Percentiles rank a stretch among this genome's conserved stretches.
Evolutionary conservation across 768 basidiomycete species (phyloP).

Genomic region (Leccinellum rugosiceps): DNA sequence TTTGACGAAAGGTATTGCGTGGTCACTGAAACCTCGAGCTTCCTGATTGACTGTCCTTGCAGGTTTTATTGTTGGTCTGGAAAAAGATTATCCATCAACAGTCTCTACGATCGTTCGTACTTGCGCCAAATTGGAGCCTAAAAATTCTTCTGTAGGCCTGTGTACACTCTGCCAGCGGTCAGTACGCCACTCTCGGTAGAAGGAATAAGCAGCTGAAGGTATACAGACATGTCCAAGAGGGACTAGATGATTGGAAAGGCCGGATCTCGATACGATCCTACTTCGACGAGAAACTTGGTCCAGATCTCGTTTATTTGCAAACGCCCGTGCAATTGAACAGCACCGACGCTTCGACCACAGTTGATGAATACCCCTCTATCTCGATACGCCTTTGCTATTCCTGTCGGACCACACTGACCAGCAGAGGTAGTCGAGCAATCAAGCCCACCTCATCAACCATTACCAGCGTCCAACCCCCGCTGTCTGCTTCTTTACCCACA

Average conservation of each 20-base stretch:
- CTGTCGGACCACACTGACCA: conserved; percentile 59
- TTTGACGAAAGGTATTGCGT: conserved; percentile 61
- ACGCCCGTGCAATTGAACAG: neutral
- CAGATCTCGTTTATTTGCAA: conserved; percentile 14
- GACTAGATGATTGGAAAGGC: conserved; percentile 69
- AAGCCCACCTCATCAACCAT: conserved; percentile 10
- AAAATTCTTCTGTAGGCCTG: conserved; percentile 42
- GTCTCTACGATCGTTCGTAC: conserved; percentile 82
- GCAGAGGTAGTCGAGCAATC: conserved; percentile 47
- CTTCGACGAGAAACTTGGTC: conserved; percentile 13
- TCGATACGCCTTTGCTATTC: conserved; percentile 54
- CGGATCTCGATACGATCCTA: conserved; percentile 68
- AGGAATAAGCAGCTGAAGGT: neutral
- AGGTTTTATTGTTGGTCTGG: conserved; percentile 81
- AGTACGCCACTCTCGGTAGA: neutral
- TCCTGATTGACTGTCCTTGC: neutral
- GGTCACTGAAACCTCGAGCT: neutral
- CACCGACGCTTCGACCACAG: neutral
- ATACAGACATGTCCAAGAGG: conserved; percentile 58
- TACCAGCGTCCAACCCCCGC: conserved; percentile 8
- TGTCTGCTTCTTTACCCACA: conserved; percentile 19
- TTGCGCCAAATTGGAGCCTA: conserved; percentile 73
- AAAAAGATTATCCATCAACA: conserved; percentile 82
- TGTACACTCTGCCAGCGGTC: conserved; percentile 72
- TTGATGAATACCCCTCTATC: conserved; percentile 27